Base-by-base conservation (phyloP, 495 filamentous ascomycete species). In the Melanomma pulvis-pyrius region DNA sequence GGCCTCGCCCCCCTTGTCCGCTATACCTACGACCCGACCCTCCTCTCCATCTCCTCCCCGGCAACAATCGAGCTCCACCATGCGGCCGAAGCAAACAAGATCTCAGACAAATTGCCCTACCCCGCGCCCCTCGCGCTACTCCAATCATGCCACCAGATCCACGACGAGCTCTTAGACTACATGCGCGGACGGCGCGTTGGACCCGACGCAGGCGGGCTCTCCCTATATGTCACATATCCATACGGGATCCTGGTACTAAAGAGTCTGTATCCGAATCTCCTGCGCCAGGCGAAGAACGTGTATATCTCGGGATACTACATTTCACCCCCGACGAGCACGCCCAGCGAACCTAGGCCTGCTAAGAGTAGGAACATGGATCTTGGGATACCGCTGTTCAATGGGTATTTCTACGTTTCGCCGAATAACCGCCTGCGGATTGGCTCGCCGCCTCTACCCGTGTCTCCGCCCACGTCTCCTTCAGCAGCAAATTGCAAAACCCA, bases 301-400 rank as follows among this genome's bases (percentile, higher is more conserved):
- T 69, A 76, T 59, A 64, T 76, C n/a, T 65, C 65, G 1, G 74
- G 73, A 39, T 57, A 39, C 32, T 74, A 74, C 32, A n/a, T 44
- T 15, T 6, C 39, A 3, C 39, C 39, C 8, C 39, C 39, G 3
- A 11, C 48, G 4, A 6, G 48, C 8, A 51, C 15, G 17, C 48
- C 6, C 3, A 19, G 24, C 3, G 48, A 24, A 24, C 21, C 48
- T 25, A 9, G 19, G 19, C 3, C 15, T 17, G 19, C 7, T 11
- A n/a, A 51, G 48, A 51, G 48, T 4, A 51, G n/a, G 48, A 9
- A 19, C 48, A 4, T 51, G 19, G 39, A 44, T 44, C 39, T 44
- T 2, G 39, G 39, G 2, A 44, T 44, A 6, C 39, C 39, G 3
- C 17, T 44, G 4, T 44, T 44, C 39, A 44, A 44, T 15, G n/a